A percentile compares a stretch with the other conserved stretches of the same genome.
Evolutionary conservation across 768 basidiomycete genomes (phyloP).

Genomic region (Xerocomus brunneocitrinus): DNA sequence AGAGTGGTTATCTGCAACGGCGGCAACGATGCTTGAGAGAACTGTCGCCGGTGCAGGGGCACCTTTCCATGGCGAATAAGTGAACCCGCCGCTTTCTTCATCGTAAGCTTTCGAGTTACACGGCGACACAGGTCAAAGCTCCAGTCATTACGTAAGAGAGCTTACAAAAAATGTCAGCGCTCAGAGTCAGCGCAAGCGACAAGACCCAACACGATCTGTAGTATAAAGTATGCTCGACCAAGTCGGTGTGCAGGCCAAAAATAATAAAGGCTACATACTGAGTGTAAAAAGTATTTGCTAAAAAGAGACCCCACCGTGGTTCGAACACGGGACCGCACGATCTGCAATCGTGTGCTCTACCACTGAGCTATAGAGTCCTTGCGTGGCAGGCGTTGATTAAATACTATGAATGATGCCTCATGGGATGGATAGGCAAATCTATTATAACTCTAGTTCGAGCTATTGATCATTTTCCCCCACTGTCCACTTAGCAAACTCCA

Average conservation of each 20-base stretch:
- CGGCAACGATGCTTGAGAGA: conserved; percentile 27
- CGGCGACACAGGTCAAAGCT: neutral
- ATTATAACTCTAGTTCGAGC: neutral
- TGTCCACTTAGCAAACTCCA: conserved; percentile 64
- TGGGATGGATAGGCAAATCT: neutral
- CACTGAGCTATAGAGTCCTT: conserved; percentile 39
- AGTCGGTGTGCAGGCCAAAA: too few relatives aligned
- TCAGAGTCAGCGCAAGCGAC: too few relatives aligned
- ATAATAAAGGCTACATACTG: too few relatives aligned
- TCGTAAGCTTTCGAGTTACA: conserved; percentile 15
- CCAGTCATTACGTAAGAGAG: conserved; percentile 4
- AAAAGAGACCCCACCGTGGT: conserved; percentile 39
- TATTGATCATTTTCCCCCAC: conserved; percentile 41
- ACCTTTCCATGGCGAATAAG: conserved; percentile 36
- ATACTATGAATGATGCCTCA: neutral
- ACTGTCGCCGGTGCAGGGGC: conserved; percentile 20
- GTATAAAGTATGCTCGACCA: too few relatives aligned
- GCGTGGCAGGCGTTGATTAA: neutral
- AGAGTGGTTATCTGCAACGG: conserved; percentile 73
- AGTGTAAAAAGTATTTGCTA: too few relatives aligned
- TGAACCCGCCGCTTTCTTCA: conserved; percentile 39
- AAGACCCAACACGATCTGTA: too few relatives aligned
- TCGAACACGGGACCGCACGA: conserved; percentile 56
- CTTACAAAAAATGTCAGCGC: neutral
- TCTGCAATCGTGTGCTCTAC: conserved; percentile 60